Conservation (phyloP, 371 early-diverging fungal genomes). For the Mucor saturninus region DNA sequence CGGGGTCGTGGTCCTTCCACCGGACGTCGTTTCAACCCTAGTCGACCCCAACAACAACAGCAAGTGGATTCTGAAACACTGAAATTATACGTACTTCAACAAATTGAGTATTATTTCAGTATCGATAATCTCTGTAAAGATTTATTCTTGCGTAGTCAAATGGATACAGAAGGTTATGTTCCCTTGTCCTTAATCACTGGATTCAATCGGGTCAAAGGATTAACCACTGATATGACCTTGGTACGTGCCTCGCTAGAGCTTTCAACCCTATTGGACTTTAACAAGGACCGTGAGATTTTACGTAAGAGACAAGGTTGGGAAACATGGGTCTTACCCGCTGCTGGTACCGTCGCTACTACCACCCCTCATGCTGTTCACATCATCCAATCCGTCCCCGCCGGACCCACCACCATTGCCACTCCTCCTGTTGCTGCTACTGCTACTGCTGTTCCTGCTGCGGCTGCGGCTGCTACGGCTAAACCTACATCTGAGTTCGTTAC, state of each 20-base stretch:
- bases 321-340: constrained; percentile 63
- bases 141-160: constrained; percentile 83
- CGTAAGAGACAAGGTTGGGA: constrained; percentile 73
- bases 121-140: constrained; percentile 92
- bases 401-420: constrained; percentile 26
- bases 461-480: constrained; percentile 26
- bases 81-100: constrained; percentile 54
- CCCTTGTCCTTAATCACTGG: constrained; percentile 68
- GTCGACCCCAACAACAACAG: constrained; percentile 17
- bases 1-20: constrained; percentile 19
- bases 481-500: constrained; percentile 18
- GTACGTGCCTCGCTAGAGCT: constrained; percentile 57
- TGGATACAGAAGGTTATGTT: constrained; percentile 81
- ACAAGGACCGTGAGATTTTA: constrained; percentile 40
- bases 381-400: constrained; percentile 21
- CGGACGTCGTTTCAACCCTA: constrained; percentile 21
- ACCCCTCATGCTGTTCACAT: constrained; percentile 9
- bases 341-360: constrained; percentile 19
- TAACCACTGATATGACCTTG: constrained; percentile 62
- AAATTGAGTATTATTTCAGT: constrained; percentile 88
- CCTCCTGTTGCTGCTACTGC: constrained; percentile 36
- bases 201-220: constrained; percentile 81
- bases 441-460: background rate
- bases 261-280: constrained; percentile 56
- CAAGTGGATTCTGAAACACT: constrained; percentile 48